Evolutionary conservation across 2,329 filamentous ascomycete species (phyloP).

Genomic region (Ceratocystis papillata): DNA sequence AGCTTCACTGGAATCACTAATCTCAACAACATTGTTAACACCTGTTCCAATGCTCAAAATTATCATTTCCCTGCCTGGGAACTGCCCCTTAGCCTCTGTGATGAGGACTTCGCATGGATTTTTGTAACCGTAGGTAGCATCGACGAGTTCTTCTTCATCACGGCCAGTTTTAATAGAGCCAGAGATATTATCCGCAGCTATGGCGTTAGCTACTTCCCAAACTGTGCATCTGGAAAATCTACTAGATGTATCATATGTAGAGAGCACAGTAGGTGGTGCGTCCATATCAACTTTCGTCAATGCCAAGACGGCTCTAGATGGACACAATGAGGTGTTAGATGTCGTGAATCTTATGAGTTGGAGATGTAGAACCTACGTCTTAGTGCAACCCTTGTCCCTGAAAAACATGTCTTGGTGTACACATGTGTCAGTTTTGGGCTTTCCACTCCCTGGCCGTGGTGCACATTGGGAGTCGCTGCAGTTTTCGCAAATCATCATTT

Average conservation of each 20-base stretch:
- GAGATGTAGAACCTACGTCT: not conserved
- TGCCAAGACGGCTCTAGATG: not conserved
- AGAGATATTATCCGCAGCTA: slow-evolving; percentile 30
- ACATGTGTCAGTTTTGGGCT: not conserved
- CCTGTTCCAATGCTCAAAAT: slow-evolving; percentile 29
- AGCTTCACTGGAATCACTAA: slow-evolving; percentile 22
- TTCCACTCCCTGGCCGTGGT: too few species aligned
- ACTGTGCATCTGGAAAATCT: slow-evolving; percentile 27
- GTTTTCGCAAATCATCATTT: too few species aligned
- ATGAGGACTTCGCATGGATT: slow-evolving; percentile 30
- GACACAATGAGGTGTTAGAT: not conserved
- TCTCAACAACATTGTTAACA: slow-evolving; percentile 25
- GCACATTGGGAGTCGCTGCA: too few species aligned
- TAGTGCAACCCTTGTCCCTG: not conserved
- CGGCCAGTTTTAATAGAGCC: slow-evolving; percentile 29
- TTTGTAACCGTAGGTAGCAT: slow-evolving; percentile 30
- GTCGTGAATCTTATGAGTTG: not conserved
- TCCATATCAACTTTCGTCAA: not conserved
- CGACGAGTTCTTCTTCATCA: slow-evolving; percentile 28
- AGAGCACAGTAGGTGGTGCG: slow-evolving; percentile 23
- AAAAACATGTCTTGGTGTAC: not conserved
- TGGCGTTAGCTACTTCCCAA: slow-evolving; percentile 30
- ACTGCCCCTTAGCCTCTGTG: slow-evolving; percentile 28
- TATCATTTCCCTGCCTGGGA: slow-evolving; percentile 25
- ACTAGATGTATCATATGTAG: too few species aligned